A percentile compares a stretch with the other conserved stretches of the same genome.
Evolutionary conservation across 2,329 filamentous ascomycete species (phyloP).

Genomic region (Coniochaeta ligniaria): DNA sequence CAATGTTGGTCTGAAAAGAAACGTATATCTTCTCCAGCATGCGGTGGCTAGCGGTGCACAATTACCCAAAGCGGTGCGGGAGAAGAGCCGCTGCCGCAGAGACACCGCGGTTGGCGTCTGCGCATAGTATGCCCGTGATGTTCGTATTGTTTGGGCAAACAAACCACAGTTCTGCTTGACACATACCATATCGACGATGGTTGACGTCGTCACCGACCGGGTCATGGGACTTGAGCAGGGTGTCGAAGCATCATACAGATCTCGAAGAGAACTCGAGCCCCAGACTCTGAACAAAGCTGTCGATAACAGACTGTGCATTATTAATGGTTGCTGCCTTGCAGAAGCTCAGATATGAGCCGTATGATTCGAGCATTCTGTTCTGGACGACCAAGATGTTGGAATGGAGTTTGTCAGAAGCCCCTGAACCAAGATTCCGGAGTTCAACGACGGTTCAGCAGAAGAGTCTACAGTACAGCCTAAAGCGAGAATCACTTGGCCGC

Average conservation of each 20-base stretch:
- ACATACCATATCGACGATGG: not conserved
- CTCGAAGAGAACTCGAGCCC: not conserved
- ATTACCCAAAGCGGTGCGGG: not conserved
- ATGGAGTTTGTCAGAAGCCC: not conserved
- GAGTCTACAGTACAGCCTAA: not conserved
- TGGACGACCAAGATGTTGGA: not conserved
- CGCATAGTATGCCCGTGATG: not conserved
- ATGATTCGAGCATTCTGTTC: not conserved
- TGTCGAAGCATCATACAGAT: not conserved
- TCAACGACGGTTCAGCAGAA: not conserved
- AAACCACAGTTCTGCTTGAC: not conserved
- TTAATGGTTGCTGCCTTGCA: not conserved
- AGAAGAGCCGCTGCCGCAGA: not conserved
- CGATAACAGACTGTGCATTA: not conserved
- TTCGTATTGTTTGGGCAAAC: not conserved
- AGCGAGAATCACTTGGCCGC: not conserved
- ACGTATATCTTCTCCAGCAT: not conserved
- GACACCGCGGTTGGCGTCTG: not conserved
- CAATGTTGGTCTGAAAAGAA: not conserved
- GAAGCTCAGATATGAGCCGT: not conserved
- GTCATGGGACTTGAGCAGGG: not conserved
- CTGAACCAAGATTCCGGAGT: not conserved
- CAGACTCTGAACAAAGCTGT: not conserved
- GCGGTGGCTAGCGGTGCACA: not conserved
- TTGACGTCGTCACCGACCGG: not conserved